Percentiles rank a stretch among this genome's conserved stretches.
Conservation (phyloP, 805 yeast species). For the Candida ulmi region DNA sequence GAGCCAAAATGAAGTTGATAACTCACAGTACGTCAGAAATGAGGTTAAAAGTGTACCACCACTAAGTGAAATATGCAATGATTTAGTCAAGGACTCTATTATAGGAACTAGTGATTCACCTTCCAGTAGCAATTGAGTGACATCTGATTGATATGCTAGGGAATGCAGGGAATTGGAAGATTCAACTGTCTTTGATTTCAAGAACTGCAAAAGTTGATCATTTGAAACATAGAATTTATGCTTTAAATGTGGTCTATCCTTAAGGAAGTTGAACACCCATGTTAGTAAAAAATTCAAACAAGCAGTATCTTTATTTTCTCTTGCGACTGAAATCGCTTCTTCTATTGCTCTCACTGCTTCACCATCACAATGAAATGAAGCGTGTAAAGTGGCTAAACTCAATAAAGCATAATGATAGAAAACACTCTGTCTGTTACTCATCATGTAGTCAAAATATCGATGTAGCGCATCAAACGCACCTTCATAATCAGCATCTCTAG, state of each 20-base stretch:
- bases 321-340: conserved; percentile 82
- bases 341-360: conserved; percentile 72
- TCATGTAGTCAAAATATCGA: conserved; percentile 70
- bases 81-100: conserved; percentile 52
- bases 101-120: conserved; percentile 41
- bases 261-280: conserved; percentile 69
- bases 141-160: conserved; percentile 61
- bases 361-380: conserved; percentile 55
- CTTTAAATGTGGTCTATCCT: conserved; percentile 54
- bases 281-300: conserved; percentile 69
- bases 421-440: conserved; percentile 55
- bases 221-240: conserved; percentile 50
- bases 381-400: conserved; percentile 66
- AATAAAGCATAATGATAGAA: conserved; percentile 76
- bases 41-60: conserved; percentile 27
- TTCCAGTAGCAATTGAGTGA: conserved; percentile 45
- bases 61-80: conserved; percentile 49
- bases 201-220: conserved; percentile 60
- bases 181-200: conserved; percentile 27
- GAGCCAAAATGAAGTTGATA: conserved; percentile 43
- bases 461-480: conserved; percentile 48
- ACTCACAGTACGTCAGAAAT: conserved; percentile 41
- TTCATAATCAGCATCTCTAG: conserved; percentile 55
- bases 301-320: conserved; percentile 73
- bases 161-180: conserved; percentile 33